A percentile compares a stretch with the other conserved stretches of the same genome.
Evolutionary conservation across 2,329 filamentous ascomycete genomes (phyloP).

Genomic region (Bretziella fagacearum): DNA sequence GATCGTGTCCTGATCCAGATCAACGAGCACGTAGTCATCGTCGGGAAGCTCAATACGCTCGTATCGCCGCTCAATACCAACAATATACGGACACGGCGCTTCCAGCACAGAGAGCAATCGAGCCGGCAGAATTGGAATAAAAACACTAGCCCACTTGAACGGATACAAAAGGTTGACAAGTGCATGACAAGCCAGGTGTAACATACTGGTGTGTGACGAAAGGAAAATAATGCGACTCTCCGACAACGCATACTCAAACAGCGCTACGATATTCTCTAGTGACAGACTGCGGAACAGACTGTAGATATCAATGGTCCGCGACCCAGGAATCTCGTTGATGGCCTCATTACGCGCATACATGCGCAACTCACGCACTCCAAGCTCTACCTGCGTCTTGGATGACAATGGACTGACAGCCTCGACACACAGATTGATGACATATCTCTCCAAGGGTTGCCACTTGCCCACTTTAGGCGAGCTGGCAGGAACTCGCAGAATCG

Average conservation of each 20-base stretch:
- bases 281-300: constrained; percentile 80
- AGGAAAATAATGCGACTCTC: constrained; percentile 93
- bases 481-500: constrained; percentile 62
- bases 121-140: constrained; percentile 80
- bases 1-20: constrained; percentile 80
- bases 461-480: constrained; percentile 81
- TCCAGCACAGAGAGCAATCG: constrained; percentile 80
- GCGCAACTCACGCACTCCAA: constrained; percentile 74
- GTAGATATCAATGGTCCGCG: constrained; percentile 80
- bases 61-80: constrained; percentile 86
- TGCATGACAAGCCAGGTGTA: constrained; percentile 83
- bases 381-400: constrained; percentile 89
- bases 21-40: constrained; percentile 88
- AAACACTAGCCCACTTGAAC: constrained; percentile 81
- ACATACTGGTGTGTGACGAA: constrained; percentile 90
- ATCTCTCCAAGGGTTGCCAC: constrained; percentile 93
- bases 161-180: constrained; percentile 74
- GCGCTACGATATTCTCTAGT: constrained; percentile 75
- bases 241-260: constrained; percentile 84
- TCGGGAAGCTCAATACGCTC: constrained; percentile 74
- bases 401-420: constrained; percentile 84
- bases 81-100: constrained; percentile 90
- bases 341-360: constrained; percentile 90
- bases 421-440: constrained; percentile 91
- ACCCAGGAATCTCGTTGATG: constrained; percentile 79